Percentiles rank a stretch among this genome's conserved stretches.
Evolutionary conservation across 176 grass and related monocot genomes (phyloP).

Genomic region (Aechmea fasciata): DNA sequence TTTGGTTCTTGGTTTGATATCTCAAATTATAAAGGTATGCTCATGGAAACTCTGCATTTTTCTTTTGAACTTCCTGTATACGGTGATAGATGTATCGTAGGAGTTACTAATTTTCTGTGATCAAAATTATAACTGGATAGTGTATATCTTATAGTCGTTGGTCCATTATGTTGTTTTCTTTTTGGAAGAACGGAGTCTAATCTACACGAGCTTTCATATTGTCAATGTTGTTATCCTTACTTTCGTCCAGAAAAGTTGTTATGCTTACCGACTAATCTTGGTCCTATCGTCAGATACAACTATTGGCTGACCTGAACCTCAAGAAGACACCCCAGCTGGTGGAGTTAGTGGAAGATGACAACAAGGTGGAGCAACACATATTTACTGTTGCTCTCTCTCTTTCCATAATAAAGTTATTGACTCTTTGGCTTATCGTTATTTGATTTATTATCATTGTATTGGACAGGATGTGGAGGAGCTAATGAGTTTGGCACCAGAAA

Average conservation of each 20-base stretch:
- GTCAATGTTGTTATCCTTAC: neutral
- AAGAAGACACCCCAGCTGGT: conserved; percentile 96
- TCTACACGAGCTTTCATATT: too few species aligned
- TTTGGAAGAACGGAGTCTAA: too few species aligned
- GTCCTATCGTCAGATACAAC: conserved; percentile 62
- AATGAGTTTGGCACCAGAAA: conserved; percentile 78
- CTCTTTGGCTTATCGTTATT: neutral
- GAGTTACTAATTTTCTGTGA: neutral
- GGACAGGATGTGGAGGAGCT: conserved; percentile 92
- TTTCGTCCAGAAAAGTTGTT: neutral
- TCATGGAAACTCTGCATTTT: conserved; percentile 2
- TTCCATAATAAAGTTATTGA: neutral
- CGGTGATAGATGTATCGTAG: neutral
- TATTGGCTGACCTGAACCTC: conserved; percentile 91
- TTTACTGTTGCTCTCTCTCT: neutral
- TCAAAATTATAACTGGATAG: too few species aligned
- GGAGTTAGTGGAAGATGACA: conserved; percentile 78
- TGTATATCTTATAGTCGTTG: too few species aligned
- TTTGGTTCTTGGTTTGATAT: conserved; percentile 97
- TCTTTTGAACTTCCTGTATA: neutral
- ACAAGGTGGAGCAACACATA: conserved; percentile 32
- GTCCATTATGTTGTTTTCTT: too few species aligned
- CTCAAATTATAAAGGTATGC: conserved; percentile 97
- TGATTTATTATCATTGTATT: conserved; percentile 17
- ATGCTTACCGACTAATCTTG: neutral